Conservation (phyloP, 208 protist species). For the Leishmania braziliensis region DNA sequence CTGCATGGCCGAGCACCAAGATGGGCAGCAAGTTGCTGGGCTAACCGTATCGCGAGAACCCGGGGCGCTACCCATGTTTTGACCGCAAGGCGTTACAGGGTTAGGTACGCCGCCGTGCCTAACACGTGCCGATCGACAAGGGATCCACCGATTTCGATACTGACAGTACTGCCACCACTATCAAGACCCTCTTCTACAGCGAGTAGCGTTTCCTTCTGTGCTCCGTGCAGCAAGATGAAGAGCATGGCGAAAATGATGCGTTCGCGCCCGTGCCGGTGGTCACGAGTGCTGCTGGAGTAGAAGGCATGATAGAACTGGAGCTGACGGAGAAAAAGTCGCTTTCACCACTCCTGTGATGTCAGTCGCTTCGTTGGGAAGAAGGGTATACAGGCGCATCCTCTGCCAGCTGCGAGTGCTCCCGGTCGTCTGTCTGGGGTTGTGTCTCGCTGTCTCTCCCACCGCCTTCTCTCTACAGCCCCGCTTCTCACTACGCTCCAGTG, state of each 20-base stretch:
- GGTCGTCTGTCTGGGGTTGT: background rate
- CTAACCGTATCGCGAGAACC: constrained; percentile 41
- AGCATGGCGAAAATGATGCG: constrained; percentile 47
- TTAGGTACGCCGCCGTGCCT: constrained; percentile 45
- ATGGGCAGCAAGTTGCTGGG: constrained; percentile 44
- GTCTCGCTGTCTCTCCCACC: background rate
- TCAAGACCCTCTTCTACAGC: constrained; percentile 50
- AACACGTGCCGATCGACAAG: constrained; percentile 46
- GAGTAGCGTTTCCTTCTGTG: constrained; percentile 48
- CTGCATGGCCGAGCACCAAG: constrained; percentile 40
- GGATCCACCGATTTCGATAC: constrained; percentile 61
- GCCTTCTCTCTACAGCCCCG: background rate
- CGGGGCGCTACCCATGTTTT: constrained; percentile 45
- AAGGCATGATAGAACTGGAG: constrained; percentile 45
- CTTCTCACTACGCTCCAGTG: background rate
- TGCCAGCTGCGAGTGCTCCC: background rate
- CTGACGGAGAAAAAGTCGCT: constrained; percentile 38
- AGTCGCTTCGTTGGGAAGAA: constrained; percentile 40
- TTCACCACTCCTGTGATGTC: constrained; percentile 42
- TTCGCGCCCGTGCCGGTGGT: constrained; percentile 50
- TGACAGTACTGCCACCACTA: constrained; percentile 39
- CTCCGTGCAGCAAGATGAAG: constrained; percentile 44
- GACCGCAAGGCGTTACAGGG: constrained; percentile 40
- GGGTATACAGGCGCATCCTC: constrained; percentile 30
- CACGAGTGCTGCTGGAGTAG: constrained; percentile 36